Evolutionary conservation across 306 rosid species (phyloP).

Genomic region (Glycyrrhiza uralensis): DNA sequence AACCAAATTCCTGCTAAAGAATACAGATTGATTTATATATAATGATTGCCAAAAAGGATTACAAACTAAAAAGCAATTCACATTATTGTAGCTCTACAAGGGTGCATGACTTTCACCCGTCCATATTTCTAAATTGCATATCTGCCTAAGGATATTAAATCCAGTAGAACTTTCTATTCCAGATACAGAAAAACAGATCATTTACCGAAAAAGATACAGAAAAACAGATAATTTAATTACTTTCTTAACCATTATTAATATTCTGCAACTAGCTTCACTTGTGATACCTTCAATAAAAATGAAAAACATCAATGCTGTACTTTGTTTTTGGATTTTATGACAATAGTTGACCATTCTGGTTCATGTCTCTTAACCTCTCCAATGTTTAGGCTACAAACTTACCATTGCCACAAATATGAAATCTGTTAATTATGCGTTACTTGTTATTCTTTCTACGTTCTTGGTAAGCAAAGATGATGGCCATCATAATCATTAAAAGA

Average conservation of each 20-base stretch:
- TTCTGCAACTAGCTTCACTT: neutral
- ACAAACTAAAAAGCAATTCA: neutral
- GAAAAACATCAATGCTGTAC: neutral
- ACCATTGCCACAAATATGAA: neutral
- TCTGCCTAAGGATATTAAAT: neutral
- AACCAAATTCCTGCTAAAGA: neutral
- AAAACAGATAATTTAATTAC: slow-evolving; percentile 1
- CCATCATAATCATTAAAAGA: slow-evolving; percentile 8
- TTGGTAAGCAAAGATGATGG: slow-evolving; percentile 4
- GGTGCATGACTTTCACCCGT: neutral
- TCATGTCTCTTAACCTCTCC: slow-evolving; percentile 4
- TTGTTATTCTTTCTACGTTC: neutral
- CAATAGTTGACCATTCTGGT: neutral
- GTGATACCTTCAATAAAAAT: neutral
- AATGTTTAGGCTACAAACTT: neutral
- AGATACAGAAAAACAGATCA: neutral
- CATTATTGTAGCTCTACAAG: neutral
- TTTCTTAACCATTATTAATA: neutral
- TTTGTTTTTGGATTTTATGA: neutral
- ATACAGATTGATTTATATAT: neutral
- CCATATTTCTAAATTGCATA: neutral
- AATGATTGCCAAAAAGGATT: neutral
- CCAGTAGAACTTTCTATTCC: neutral
- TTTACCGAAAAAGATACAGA: neutral
- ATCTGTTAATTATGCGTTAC: neutral